A percentile compares a stretch with the other conserved stretches of the same genome.
Conservation (phyloP, 805 yeast genomes). For the Sugiyamaella marilandica region DNA sequence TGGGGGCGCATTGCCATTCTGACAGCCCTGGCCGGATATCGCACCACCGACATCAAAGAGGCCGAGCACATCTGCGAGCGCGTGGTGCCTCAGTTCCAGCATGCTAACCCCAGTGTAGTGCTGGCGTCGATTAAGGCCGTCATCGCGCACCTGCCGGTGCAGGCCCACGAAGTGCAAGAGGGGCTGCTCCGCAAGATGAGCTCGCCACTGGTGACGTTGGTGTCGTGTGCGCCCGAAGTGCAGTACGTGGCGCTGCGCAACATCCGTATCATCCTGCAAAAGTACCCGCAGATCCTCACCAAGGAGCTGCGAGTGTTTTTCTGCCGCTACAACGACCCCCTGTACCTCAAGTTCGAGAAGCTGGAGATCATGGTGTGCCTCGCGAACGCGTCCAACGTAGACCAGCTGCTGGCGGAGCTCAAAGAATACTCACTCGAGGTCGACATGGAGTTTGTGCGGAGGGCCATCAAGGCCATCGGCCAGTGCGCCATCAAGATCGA, state of each 20-base stretch:
- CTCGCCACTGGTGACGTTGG: slow-evolving; percentile 81
- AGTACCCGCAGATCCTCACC: slow-evolving; percentile 73
- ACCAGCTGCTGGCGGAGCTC: slow-evolving; percentile 64
- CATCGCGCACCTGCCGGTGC: slow-evolving; percentile 49
- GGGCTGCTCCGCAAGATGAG: slow-evolving; percentile 62
- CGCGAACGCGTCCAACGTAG: slow-evolving; percentile 61
- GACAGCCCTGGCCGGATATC: slow-evolving; percentile 71
- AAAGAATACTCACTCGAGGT: slow-evolving; percentile 88
- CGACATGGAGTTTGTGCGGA: slow-evolving; percentile 82
- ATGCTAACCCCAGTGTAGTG: slow-evolving; percentile 94
- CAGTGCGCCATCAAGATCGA: slow-evolving; percentile 78
- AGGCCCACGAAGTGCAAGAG: slow-evolving; percentile 37
- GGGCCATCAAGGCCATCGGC: slow-evolving; percentile 86
- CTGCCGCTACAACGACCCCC: slow-evolving; percentile 84
- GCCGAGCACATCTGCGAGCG: slow-evolving; percentile 84
- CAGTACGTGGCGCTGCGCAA: slow-evolving; percentile 91
- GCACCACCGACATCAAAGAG: slow-evolving; percentile 52
- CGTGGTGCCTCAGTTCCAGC: slow-evolving; percentile 92
- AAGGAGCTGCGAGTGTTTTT: slow-evolving; percentile 85
- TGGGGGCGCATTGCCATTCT: slow-evolving; percentile 96
- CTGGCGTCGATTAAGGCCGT: slow-evolving; percentile 78
- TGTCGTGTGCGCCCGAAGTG: slow-evolving; percentile 87
- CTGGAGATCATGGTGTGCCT: slow-evolving; percentile 77
- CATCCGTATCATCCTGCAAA: slow-evolving; percentile 82
- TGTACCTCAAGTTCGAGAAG: slow-evolving; percentile 92